These are phyloP conservation scores for Friedmanniomyces endolithicus DNA, from an alignment of 495 filamentous ascomycete genomes.

Conservation along the genomic window DNA sequence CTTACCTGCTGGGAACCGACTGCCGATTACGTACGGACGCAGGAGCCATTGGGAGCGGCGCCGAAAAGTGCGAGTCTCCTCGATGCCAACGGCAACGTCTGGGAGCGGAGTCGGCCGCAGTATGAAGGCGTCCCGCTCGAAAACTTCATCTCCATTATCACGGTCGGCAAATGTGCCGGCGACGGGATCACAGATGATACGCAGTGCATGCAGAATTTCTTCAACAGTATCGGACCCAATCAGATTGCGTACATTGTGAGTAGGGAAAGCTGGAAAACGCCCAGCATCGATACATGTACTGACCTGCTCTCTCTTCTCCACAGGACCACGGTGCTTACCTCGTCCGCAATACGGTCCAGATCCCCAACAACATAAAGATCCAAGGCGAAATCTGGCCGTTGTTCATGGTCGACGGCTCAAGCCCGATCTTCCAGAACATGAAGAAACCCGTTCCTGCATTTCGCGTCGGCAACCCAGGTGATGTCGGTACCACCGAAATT, in stretches of 20 bases:
- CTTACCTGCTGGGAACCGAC: conserved; percentile 17
- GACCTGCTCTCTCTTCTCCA: conserved; percentile 26
- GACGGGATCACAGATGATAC: conserved; percentile 62
- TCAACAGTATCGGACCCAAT: conserved; percentile 45
- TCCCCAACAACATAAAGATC: conserved; percentile 68
- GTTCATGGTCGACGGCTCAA: conserved; percentile 53
- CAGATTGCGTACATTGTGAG: conserved; percentile 58
- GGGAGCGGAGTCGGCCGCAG: conserved; percentile 60
- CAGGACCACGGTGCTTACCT: conserved; percentile 75
- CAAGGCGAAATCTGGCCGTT: conserved; percentile 86
- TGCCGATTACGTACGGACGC: conserved; percentile 25
- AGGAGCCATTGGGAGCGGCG: conserved; percentile 39
- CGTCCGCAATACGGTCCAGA: conserved; percentile 67
- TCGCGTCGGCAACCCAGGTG: conserved; percentile 67
- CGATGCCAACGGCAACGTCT: conserved; percentile 41
- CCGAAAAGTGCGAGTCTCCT: conserved; percentile 49
- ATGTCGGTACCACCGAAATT: conserved; percentile 69
- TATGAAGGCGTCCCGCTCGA: conserved; percentile 48
- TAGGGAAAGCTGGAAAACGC: background rate
- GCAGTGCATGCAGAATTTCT: conserved; percentile 54
- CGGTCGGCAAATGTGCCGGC: conserved; percentile 58
- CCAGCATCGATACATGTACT: background rate
- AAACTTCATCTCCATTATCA: conserved; percentile 63
- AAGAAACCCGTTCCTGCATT: conserved; percentile 59
- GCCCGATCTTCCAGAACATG: conserved; percentile 55